These are phyloP conservation scores for Draba incana DNA, from an alignment of 345 rosid genomes.

Conservation along the genomic window DNA sequence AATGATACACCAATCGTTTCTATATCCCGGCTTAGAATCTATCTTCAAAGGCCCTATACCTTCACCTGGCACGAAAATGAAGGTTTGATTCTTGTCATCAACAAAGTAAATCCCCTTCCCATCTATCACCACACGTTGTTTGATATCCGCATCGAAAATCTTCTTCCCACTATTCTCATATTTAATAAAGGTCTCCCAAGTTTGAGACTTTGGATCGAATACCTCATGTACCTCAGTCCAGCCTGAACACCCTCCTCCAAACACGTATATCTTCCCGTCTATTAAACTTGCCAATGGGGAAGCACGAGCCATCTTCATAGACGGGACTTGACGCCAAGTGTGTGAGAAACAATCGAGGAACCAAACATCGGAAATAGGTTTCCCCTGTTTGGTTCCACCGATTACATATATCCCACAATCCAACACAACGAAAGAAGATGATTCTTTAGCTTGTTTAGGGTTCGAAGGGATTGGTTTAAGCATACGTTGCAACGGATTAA, in stretches of 20 bases:
- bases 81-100: too few species aligned
- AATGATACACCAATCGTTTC: not conserved
- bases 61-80: too few species aligned
- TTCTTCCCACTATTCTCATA: too few species aligned
- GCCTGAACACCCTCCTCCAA: too few species aligned
- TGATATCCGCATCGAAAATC: too few species aligned
- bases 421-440: constrained; percentile 10
- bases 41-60: not conserved
- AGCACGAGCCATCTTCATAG: not conserved
- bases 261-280: not conserved
- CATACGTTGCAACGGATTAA: not conserved
- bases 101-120: too few species aligned
- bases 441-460: not conserved
- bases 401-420: constrained; percentile 9
- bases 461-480: not conserved
- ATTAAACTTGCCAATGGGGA: not conserved
- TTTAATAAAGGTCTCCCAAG: too few species aligned
- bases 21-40: not conserved
- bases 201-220: too few species aligned
- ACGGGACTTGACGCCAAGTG: not conserved
- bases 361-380: not conserved
- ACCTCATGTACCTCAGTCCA: too few species aligned
- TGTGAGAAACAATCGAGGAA: not conserved
- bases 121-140: too few species aligned
- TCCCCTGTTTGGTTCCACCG: not conserved